Percentiles rank a stretch among this genome's conserved stretches.
Conservation (phyloP, 2,329 filamentous ascomycete genomes). For the Apiospora koreana region DNA sequence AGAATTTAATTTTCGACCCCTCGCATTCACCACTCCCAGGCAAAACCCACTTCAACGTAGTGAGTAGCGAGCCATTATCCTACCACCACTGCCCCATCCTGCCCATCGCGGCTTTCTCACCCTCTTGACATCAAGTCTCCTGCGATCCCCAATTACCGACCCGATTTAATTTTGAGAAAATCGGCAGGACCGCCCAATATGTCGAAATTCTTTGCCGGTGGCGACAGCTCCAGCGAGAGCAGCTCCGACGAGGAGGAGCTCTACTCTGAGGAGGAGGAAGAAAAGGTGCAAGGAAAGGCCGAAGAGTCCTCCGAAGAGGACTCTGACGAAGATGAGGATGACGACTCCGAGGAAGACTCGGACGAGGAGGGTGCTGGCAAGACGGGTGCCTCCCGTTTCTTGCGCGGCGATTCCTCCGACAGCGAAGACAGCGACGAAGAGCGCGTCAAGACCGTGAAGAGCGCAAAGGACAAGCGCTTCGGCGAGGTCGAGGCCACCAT, state of each 20-base stretch:
- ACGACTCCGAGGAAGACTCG: slow-evolving; percentile 53
- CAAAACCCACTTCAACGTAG: slow-evolving; percentile 9
- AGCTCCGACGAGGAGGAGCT: slow-evolving; percentile 96
- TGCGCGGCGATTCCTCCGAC: slow-evolving; percentile 73
- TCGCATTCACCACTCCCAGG: slow-evolving; percentile 4
- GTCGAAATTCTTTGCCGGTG: slow-evolving; percentile 95
- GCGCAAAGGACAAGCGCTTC: slow-evolving; percentile 94
- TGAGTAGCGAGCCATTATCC: slow-evolving; percentile 6
- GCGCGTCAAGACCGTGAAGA: slow-evolving; percentile 84
- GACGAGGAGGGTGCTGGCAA: slow-evolving; percentile 65
- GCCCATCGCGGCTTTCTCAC: slow-evolving; percentile 7
- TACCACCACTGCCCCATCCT: slow-evolving; percentile 7
- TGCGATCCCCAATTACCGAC: slow-evolving; percentile 4
- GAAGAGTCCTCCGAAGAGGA: slow-evolving; percentile 53
- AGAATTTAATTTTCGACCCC: slow-evolving; percentile 13
- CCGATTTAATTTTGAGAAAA: slow-evolving; percentile 5
- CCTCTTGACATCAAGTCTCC: neutral
- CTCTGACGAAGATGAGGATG: slow-evolving; percentile 52
- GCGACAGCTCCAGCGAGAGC: slow-evolving; percentile 93
- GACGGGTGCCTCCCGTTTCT: slow-evolving; percentile 79
- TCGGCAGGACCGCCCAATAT: slow-evolving; percentile 50
- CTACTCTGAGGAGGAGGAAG: slow-evolving; percentile 76
- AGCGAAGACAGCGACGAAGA: slow-evolving; percentile 89
- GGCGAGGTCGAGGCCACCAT: slow-evolving; percentile 92
- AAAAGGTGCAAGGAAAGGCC: slow-evolving; percentile 50